Evolutionary conservation across 805 yeast species (phyloP), one percentile per base, ranked within the genome.

Genomic region (Scheffersomyces lignosus): DNA sequence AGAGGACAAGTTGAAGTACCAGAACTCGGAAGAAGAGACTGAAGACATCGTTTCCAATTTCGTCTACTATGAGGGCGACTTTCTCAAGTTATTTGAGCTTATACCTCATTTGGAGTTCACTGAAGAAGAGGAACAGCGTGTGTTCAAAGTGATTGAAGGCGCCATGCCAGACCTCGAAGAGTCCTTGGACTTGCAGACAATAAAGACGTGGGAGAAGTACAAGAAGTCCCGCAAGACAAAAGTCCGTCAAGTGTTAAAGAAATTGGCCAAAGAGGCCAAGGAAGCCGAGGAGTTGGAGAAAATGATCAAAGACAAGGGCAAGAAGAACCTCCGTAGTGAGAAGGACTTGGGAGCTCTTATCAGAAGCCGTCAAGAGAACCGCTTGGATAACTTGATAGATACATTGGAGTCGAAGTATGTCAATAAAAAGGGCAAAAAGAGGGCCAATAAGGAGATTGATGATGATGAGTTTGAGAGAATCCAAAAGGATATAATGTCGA

Each of bases 61-160:
- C 63, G 58, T 67, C 6, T 76, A 69, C 47, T 70, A 71, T 30
- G 72, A 77, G 10, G 96, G 96, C 4, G 87, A 86, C 49, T 77
- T 88, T 49, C 65, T 81, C 31, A 66, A 69, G 34, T 63, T 88
- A 4, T 84, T 88, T 52, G 95, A 87, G 54, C 69, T 71, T 23
- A 81, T 89, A 3, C 84, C 93, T 7, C 96, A 89, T 59, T 70
- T 85, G 35, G 89, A 83, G 43, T 71, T 82, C 29, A 63, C 63
- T 26, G 73, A 68, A 25, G 65, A 55, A 0, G 88, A 82, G 48
- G 95, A 86, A 49, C 60, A 59, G 22, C 70, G 96, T 26, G 70
- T 85, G 29, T 76, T 73, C 38, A 56, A 55, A 2, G 68, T 80
- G 1, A 74, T 87, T 18, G 63, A 70, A 22, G 40, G 37, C 1